phyloP scores from a whole-genome alignment of 257 asterid species.

The Ophiorrhiza pumila region DNA sequence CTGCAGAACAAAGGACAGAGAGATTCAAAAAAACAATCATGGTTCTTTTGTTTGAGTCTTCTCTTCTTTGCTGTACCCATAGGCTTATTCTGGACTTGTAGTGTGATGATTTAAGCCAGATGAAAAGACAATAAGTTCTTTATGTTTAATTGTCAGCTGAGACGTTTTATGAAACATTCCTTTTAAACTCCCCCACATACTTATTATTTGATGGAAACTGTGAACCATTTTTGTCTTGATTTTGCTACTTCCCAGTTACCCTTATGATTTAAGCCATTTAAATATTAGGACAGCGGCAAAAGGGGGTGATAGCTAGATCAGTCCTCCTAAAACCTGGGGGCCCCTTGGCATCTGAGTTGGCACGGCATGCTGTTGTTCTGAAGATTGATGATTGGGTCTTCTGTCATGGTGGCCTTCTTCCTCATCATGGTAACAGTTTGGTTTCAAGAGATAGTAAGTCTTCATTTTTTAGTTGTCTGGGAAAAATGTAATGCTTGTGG shows the following conservation, averaged over 20 bases:
- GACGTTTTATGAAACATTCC: background rate
- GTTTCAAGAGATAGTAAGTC: background rate
- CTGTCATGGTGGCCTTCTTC: conserved; percentile 98
- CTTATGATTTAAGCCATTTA: conserved; percentile 32
- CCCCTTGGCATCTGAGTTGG: conserved; percentile 80
- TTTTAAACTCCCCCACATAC: background rate
- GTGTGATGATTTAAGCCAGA: background rate
- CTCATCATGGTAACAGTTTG: conserved; percentile 74
- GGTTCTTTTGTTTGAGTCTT: background rate
- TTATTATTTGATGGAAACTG: background rate
- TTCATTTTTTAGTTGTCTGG: background rate
- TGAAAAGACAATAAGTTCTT: background rate
- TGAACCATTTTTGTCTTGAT: background rate
- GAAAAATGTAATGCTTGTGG: background rate
- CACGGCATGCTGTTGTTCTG: conserved; percentile 73
- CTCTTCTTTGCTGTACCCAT: background rate
- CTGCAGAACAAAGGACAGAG: background rate
- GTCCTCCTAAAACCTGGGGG: conserved; percentile 90
- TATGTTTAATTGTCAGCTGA: background rate
- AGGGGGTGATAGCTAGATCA: conserved; percentile 89
- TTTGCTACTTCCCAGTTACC: conserved; percentile 6
- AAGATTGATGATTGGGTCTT: conserved; percentile 91
- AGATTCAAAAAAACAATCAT: background rate
- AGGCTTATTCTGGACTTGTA: background rate
- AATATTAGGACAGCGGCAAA: conserved; percentile 96